Conservation (phyloP, 2,329 filamentous ascomycete species). For the Neofusicoccum umdonicola region DNA sequence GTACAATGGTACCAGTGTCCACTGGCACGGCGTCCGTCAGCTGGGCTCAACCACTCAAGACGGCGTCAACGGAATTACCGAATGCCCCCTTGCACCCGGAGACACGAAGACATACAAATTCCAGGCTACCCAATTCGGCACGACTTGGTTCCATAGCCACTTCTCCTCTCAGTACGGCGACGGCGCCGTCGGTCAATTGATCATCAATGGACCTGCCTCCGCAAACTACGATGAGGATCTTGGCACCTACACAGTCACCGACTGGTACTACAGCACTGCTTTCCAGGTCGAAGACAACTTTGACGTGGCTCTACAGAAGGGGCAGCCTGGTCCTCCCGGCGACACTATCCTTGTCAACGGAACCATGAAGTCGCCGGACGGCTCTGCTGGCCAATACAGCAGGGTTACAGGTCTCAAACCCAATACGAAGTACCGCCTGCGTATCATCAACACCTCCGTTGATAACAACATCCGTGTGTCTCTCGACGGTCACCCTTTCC, state of each 20-base stretch:
- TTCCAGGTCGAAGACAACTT: conserved; percentile 25
- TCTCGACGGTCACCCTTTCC: conserved; percentile 32
- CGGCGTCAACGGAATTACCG: conserved; percentile 51
- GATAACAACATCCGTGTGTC: conserved; percentile 27
- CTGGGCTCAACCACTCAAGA: conserved; percentile 43
- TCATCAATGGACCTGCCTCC: conserved; percentile 41
- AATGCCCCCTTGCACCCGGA: conserved; percentile 67
- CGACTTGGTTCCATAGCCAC: conserved; percentile 41
- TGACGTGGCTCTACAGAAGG: conserved; percentile 29
- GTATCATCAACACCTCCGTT: conserved; percentile 54
- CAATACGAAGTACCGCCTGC: conserved; percentile 54
- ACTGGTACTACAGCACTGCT: conserved; percentile 55
- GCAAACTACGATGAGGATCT: conserved; percentile 56
- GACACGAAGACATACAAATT: conserved; percentile 58
- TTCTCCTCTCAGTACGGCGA: conserved; percentile 43
- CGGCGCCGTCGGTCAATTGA: conserved; percentile 40
- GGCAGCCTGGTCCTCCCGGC: conserved; percentile 29
- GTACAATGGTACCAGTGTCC: conserved; percentile 50
- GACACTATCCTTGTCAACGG: conserved; percentile 55
- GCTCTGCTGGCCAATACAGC: conserved; percentile 29
- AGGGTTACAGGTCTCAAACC: conserved; percentile 30
- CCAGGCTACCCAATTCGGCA: conserved; percentile 51
- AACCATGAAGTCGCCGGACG: conserved; percentile 50
- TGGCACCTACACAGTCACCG: conserved; percentile 56
- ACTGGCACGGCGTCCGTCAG: conserved; percentile 54